Evolutionary conservation across 768 basidiomycete species (phyloP), one percentile per base, ranked within the genome.

Genomic region (Pleurotus pulmonarius): DNA sequence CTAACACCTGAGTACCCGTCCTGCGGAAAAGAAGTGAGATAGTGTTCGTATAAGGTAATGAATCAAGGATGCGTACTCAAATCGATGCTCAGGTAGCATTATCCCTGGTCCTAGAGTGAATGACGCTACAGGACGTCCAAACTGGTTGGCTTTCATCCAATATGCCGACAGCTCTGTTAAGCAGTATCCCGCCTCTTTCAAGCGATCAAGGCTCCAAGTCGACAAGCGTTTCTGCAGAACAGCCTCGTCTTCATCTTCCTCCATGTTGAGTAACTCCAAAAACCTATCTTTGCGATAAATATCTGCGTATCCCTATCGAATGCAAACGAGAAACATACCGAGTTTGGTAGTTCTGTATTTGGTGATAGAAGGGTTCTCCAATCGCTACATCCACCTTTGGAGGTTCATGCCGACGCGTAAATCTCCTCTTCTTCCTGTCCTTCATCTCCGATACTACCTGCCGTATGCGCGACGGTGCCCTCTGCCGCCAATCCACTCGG

Each of bases 141-240:
- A 86, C 55, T 81, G 79, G 20, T 77, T 81, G n/a, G 73, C 75
- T 56, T 83, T 77, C 39, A 86, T 66, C 90, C 88, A 91, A 64
- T 79, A 92, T 0, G 81, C 89, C 13, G 70, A 76, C 20, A 92
- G 70, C 15, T 75, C 83, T 0, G 83, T 86, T 29, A 94, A 64
- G 51, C 84, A 82, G 63, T 90, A 92, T 0, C 92, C 92, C 61
- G 88, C 86, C n/a, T 79, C 72, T 60, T 77, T 70, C 43, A 93
- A 71, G 18, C 81, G 77, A 24, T 77, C 72, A 3, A 86, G 56
- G 9, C 82, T 74, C 92, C 91, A 92, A 13, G 77, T 80, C 1
- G 83, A 74, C 13, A 94, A 75, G 37, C 92, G 83, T 58, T 88
- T 75, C 49, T 75, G 76, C 20, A 90, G 65, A 1, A 81, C 75